Base-by-base conservation (phyloP, 495 filamentous ascomycete genomes). In the Immersiella caudata region DNA sequence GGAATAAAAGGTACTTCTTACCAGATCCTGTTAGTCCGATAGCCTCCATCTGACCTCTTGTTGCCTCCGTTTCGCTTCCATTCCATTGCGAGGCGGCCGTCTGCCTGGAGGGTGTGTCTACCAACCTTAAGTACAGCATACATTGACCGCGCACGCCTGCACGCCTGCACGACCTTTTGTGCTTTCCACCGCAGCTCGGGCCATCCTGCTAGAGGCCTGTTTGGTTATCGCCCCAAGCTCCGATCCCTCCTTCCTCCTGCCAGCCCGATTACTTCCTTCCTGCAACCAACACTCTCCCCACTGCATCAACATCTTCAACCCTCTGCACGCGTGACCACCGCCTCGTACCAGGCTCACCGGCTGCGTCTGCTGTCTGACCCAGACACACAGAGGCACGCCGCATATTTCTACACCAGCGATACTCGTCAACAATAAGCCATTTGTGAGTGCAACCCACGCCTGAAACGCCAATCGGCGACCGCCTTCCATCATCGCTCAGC, bases 101-200 rank as follows among this genome's bases (percentile, higher is more conserved):
- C 73, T 74, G 75, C 75, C 73, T 76, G 61, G 65, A 49, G 16
- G 12, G 55, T 40, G 35, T 26, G 49, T 49, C 69, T 73, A 73
- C 60, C 71, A 71, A 64, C 49, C 36, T 58, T 64, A 75, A 74
- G 73, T 75, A 75, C 71, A 50, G 20, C 71, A 33, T 71, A 70
- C 68, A 40, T 63, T 20, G 40, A 46, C 40, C 40, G 40, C 62
- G n/a, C 21, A 27, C 33, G 18, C 49, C 65, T 33, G 49, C 49
- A 14, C 56, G 33, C 26, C 62, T 55, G 29, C 29, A 8, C 29
- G 24, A 26, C 56, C 64, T 71, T n/a, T 62, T 18, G 24, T 65
- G 26, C 46, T 40, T 21, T 8, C 36, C 49, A 46, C 46, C 20
- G 29, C 58, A 61, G 58, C 29, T 25, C 65, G 50, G 58, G 33